Percentiles rank a stretch among this genome's conserved stretches.
Conservation (phyloP, 1,284 basidiomycete species). For the Retiboletus fuscus region DNA sequence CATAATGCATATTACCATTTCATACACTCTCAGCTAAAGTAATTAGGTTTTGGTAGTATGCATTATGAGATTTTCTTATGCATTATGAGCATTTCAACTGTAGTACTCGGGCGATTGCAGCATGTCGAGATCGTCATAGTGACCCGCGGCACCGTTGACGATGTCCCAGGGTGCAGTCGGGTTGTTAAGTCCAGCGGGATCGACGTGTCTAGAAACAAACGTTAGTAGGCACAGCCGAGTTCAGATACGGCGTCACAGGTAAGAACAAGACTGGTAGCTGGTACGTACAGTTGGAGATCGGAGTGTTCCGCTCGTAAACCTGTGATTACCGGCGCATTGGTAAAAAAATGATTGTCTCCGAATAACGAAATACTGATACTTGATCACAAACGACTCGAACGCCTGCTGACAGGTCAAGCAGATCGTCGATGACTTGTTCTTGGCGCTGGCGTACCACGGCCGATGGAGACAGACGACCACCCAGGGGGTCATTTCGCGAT, state of each 20-base stretch:
- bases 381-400: constrained; percentile 47
- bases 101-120: constrained; percentile 31
- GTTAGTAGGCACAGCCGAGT: background rate
- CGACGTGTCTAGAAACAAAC: constrained; percentile 31
- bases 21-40: too few species aligned
- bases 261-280: background rate
- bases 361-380: constrained; percentile 32
- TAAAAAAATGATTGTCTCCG: background rate
- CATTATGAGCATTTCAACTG: too few species aligned
- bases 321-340: constrained; percentile 3
- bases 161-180: constrained; percentile 47
- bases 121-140: constrained; percentile 47
- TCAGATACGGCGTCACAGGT: too few species aligned
- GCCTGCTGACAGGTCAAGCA: constrained; percentile 44
- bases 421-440: constrained; percentile 25
- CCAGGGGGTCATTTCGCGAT: constrained; percentile 44
- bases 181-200: constrained; percentile 45
- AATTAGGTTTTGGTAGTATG: too few species aligned
- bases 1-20: too few species aligned
- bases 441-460: constrained; percentile 41
- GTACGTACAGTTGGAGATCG: constrained; percentile 45
- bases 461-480: constrained; percentile 45
- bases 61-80: too few species aligned
- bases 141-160: constrained; percentile 45
- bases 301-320: constrained; percentile 45